Base-by-base conservation (phyloP, 176 grass and related monocot genomes). In the Zea luxurians region DNA sequence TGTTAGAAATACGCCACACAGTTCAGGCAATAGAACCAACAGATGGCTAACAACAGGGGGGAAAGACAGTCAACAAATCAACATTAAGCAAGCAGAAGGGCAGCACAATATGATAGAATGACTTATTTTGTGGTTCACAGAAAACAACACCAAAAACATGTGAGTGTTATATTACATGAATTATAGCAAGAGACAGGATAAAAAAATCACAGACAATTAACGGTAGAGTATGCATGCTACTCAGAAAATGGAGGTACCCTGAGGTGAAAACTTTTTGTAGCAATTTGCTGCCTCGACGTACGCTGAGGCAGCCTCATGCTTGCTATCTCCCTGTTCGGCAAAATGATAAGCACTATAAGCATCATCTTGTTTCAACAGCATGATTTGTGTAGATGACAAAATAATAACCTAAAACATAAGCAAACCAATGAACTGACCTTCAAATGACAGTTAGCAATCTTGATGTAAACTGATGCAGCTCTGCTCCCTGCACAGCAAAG, bases 221-320 rank as follows among this genome's bases (percentile, higher is more conserved):
- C 8, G 3, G 37, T 81, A 45, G 6, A 78, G 17, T 60, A 44
- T 70, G n/a, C 5, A 15, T 37, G 16, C 40, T 46, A 57, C 4
- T 63, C 18, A 75, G 17, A 66, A 69, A 60, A 55, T 60, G 37
- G 16, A 66, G 18, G 36, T 83, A 91, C 91, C 94, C 82, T 83
- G 75, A 75, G 83, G 62, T 37, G 89, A 97, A 57, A 93, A 89
- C 74, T 97, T 97, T 78, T 93, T 97, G 82, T 97, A 93, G 83
- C 94, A 97, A 78, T 97, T 97, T 68, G 91, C 86, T 62, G 94
- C 94, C 81, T 97, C 91, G 10, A 93, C 86, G 38, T 89, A 91
- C 45, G 91, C 84, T 37, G 86, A 87, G 36, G 94, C 94, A 79
- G 91, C 89, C 81, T 97, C 94, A 76, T 93, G 91, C 76, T 97